Evolutionary conservation across 2,329 filamentous ascomycete species (phyloP), one percentile per base, ranked within the genome.

Genomic region (Ophiocordyceps sinensis): DNA sequence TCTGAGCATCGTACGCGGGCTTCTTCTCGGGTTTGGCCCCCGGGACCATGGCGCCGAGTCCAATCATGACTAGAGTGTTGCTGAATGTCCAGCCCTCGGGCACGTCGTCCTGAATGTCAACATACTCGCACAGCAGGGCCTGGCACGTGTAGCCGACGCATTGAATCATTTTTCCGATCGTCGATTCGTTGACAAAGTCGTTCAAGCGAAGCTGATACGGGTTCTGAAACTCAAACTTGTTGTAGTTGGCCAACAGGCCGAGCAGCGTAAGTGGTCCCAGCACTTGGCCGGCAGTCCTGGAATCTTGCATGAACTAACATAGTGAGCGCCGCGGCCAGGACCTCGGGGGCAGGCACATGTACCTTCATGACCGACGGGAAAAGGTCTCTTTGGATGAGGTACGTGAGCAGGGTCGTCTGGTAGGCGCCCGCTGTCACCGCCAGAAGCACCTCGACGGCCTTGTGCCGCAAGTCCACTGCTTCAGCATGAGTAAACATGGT

Each of bases 141-240:
- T 71, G 68, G 52, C 84, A 94, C 0, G 82, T 79, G 42, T 74
- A 66, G 3, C 87, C 86, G 19, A 94, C 75, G 43, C 82, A 82
- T 39, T 69, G 68, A 36, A 94, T 77, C 47, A 94, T 84, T 53
- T 85, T 85, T 44, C 81, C 75, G 52, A 96, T 95, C 2, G 83
- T 82, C 0, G 72, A 67, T 55, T 96, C 88, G 55, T 98, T 94
- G 53, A 95, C 86, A 60, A 96, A 96, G 59, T 96, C 88, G 52
- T 89, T 87, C 14, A 98, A 72, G 26, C 89, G 83, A 47, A 93
- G 67, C 52, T 91, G 82, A 53, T 98, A 98, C 1, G 89, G 89
- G 51, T 98, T 98, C 57, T 94, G 88, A 43, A 93, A 89, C 61
- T 98, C 91, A 55, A 98, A 98, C 60, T 96, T 98, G 72, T 98